A percentile compares a stretch with the other conserved stretches of the same genome.
Evolutionary conservation across 139 green algal genomes (phyloP).

Genomic region (Chlorella sorokiniana): DNA sequence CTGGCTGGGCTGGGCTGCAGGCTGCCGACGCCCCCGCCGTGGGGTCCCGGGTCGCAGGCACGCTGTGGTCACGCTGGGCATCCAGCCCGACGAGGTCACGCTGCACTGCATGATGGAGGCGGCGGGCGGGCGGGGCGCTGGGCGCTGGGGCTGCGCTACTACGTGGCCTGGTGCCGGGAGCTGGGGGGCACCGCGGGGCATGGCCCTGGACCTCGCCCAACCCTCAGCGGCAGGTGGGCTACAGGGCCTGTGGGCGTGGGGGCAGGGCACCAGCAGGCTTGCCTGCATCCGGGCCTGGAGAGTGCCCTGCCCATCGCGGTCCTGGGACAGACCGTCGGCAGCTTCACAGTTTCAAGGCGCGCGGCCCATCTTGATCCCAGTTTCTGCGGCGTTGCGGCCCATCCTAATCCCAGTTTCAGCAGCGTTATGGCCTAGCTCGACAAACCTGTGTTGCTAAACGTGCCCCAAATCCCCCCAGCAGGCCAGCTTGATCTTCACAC

Average conservation of each 20-base stretch:
- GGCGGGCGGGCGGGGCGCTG: slow-evolving; percentile 8
- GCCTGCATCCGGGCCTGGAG: no score
- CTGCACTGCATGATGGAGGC: slow-evolving; percentile 32
- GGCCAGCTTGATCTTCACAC: slow-evolving; percentile 40
- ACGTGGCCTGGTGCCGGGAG: background rate
- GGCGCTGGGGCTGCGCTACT: slow-evolving; percentile 10
- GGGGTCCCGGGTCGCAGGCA: background rate
- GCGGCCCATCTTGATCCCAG: no score
- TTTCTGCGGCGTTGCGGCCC: no score
- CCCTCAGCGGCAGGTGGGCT: no score
- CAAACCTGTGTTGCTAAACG: background rate
- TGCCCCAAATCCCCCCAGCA: background rate
- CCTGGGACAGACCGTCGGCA: no score
- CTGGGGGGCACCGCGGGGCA: background rate
- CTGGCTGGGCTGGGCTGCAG: no score
- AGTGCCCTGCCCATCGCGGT: no score
- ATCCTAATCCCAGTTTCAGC: no score
- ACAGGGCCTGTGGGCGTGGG: no score
- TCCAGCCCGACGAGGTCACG: slow-evolving; percentile 33
- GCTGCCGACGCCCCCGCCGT: background rate
- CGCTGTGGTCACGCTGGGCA: background rate
- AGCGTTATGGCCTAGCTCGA: background rate
- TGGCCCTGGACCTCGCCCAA: no score
- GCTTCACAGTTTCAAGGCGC: no score
- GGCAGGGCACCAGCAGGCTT: no score